These are phyloP conservation scores for Lepiota venenata DNA, from an alignment of 768 basidiomycete species.

Conservation along the genomic window DNA sequence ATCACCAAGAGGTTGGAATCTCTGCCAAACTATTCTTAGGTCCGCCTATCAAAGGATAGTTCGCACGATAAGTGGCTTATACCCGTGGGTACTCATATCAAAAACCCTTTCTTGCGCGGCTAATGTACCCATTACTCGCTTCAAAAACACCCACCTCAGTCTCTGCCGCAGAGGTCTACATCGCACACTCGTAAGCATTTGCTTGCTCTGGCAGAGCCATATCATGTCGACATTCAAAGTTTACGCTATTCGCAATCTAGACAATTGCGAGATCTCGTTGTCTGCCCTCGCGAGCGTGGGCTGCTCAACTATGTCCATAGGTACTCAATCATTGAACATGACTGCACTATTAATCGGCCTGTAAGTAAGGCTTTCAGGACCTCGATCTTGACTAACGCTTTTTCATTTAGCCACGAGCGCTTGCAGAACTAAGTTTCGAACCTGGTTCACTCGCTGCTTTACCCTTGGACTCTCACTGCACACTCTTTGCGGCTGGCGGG, in stretches of 20 bases:
- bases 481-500: conserved; percentile 61
- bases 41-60: too few relatives aligned
- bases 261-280: conserved; percentile 75
- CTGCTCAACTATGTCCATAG: conserved; percentile 60
- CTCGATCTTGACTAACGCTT: conserved; percentile 8
- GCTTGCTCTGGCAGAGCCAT: neutral
- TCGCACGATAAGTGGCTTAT: too few relatives aligned
- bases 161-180: conserved; percentile 42
- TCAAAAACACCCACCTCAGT: conserved; percentile 39
- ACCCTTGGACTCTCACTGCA: conserved; percentile 39
- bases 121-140: conserved; percentile 45
- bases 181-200: conserved; percentile 57
- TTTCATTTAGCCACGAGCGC: conserved; percentile 29
- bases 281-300: conserved; percentile 67
- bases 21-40: too few relatives aligned
- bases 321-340: conserved; percentile 56
- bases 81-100: too few relatives aligned
- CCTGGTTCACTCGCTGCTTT: conserved; percentile 57
- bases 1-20: too few relatives aligned
- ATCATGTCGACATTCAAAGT: too few relatives aligned
- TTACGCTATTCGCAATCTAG: conserved; percentile 26
- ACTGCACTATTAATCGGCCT: conserved; percentile 42
- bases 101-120: too few relatives aligned
- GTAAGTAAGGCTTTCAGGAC: conserved; percentile 31
- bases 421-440: conserved; percentile 46